Base-by-base conservation (phyloP, 345 rosid genomes). In the Odontarrhena argentea region DNA sequence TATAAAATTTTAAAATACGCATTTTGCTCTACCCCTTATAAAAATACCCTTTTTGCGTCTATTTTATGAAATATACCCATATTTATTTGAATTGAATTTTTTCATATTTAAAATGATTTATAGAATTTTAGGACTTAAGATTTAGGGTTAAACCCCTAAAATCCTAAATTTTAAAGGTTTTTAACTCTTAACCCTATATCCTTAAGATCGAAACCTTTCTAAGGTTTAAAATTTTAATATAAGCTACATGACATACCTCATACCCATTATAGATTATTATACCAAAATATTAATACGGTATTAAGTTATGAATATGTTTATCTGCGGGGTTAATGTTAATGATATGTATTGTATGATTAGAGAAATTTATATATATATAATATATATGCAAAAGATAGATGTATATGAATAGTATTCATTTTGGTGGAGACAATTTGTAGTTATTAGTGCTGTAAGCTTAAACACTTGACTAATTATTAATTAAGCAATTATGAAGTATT, bases 401-500 rank as follows among this genome's bases (percentile, higher is more conserved):
- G 12, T 26, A 1, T 8, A 25, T 54, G 40, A 28, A 44, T 44
- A 56, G 9, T 6, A 40, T 28, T 28, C 30, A 41, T 40, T 28
- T 14, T 30, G 69, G 59, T 64, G 50, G 69, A 7, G 38, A 51
- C 15, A 26, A 30, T 50, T 40, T 1, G 24, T 6, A 28, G 48
- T 26, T 26, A 40, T 51, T 51, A 41, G 59, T 64, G 50, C 15
- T 64, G 38, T 9, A 52, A 34, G 54, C 48, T 46, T 63, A 71
- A 55, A 44, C 58, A 71, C 58, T 71, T 63, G 12, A 40, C 12
- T 40, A 7, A 40, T 64, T 15, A 24, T 56, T 35, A 53, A 61
- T 53, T 47, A 55, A 63, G 57, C 46, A 55, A 47, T 71, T 61
- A 61, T 44, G 62, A 25, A 22, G 25, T 15, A 54, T 55, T 28